phyloP scores from a whole-genome alignment of 805 yeast genomes.

The Wickerhamomyces subpelliculosus region DNA sequence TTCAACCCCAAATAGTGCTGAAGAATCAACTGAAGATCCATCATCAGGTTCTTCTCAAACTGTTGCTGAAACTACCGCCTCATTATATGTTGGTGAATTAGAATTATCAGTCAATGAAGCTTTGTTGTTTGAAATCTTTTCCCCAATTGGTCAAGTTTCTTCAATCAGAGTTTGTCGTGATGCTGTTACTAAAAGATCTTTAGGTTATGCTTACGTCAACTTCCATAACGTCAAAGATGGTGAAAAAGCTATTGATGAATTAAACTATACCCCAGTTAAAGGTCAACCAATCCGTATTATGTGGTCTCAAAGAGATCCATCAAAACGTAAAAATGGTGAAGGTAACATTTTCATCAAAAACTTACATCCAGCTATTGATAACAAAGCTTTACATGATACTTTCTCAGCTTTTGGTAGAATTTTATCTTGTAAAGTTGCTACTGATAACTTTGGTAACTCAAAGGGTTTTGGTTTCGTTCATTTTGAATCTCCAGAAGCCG shows the following conservation, averaged over 20 bases:
- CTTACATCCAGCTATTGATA: conserved; percentile 96
- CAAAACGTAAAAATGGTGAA: conserved; percentile 88
- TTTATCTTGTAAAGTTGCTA: conserved; percentile 94
- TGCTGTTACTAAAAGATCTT: conserved; percentile 91
- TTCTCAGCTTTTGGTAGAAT: conserved; percentile 95
- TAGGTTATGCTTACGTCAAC: conserved; percentile 98
- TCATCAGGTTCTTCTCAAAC: conserved; percentile 29
- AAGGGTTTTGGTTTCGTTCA: conserved; percentile 98
- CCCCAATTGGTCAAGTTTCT: conserved; percentile 90
- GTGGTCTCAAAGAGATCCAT: conserved; percentile 99
- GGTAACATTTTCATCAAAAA: conserved; percentile 98
- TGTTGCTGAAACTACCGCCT: conserved; percentile 60
- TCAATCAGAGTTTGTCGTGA: conserved; percentile 99
- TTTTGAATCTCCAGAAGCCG: conserved; percentile 88
- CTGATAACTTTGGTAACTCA: conserved; percentile 85
- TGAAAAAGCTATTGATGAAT: conserved; percentile 87
- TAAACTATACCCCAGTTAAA: conserved; percentile 89
- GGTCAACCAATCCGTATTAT: conserved; percentile 98
- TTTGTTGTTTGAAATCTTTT: conserved; percentile 86
- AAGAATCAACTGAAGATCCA: conserved; percentile 23
- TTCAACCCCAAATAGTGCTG: conserved; percentile 13
- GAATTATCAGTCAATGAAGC: conserved; percentile 93
- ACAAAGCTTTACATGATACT: conserved; percentile 97
- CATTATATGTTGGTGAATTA: conserved; percentile 96
- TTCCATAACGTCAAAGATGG: conserved; percentile 86